Base-by-base conservation (phyloP, 2,329 filamentous ascomycete species). In the Aspergillus sp. region DNA sequence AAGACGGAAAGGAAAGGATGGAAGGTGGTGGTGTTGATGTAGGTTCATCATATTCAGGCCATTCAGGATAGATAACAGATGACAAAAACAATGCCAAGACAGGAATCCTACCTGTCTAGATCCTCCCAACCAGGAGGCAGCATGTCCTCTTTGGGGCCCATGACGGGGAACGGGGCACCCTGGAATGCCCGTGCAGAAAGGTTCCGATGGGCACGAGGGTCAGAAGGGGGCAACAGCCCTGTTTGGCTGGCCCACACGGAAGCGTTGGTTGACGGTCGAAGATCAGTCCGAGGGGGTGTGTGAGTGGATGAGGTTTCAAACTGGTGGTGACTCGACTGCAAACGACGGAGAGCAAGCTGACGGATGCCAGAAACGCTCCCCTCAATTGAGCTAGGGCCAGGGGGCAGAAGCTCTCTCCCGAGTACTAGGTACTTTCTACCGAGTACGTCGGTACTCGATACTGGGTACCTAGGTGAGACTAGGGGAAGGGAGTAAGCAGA, bases 111-210 rank as follows among this genome's bases (percentile, higher is more conserved):
- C 70, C 70, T 72, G 60, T 72, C 68, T 58, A 71, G 62, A 61
- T 71, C 64, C 53, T 69, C 69, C 70, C 70, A 73, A 55, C 67
- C 68, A 62, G 69, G 68, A 57, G 69, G 68, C 61, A 73, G 61
- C 66, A 66, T 65, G 55, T 70, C 70, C 64, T 72, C 70, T 64
- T 69, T 71, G 54, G 68, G 69, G 66, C 65, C 68, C 70, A 73
- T 73, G 55, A 56, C 49, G 62, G 65, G 68, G 70, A 65, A 62
- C 49, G 62, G 56, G 60, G 64, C 16, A 13, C 40, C 40, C 40
- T 42, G 63, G 65, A 67, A 66, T 69, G 66, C 62, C 62, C 63
- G 60, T 45, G 38, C 52, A 54, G 44, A 53, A 47, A 26, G 49
- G 44, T 30, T 20, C 33, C 33, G 40, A 47, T 47, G 47, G 48